Conservation (phyloP, 2,329 filamentous ascomycete species). For the Aspergillus proliferans region DNA sequence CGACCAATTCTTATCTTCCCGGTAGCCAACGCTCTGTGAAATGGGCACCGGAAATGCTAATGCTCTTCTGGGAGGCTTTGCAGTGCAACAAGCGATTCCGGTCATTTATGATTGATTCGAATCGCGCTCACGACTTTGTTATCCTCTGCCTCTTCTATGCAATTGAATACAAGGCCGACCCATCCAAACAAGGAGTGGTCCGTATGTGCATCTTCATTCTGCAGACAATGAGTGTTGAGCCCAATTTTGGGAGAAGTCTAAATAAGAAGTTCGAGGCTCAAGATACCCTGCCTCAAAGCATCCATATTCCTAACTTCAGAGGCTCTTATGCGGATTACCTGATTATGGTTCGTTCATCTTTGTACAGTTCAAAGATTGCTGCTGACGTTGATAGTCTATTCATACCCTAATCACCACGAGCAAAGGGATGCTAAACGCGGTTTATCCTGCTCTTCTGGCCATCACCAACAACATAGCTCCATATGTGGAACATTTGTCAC, state of each 20-base stretch:
- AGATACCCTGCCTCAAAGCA: constrained; percentile 74
- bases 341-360: constrained; percentile 58
- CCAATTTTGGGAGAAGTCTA: constrained; percentile 80
- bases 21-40: constrained; percentile 72
- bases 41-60: constrained; percentile 91
- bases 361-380: constrained; percentile 1
- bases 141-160: constrained; percentile 88
- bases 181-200: constrained; percentile 83
- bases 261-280: constrained; percentile 86
- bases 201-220: constrained; percentile 97
- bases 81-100: constrained; percentile 98
- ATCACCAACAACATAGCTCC: constrained; percentile 91
- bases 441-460: constrained; percentile 85
- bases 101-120: constrained; percentile 94
- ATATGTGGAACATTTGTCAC: constrained; percentile 70
- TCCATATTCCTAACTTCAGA: constrained; percentile 75
- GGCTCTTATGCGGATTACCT: constrained; percentile 92
- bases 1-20: constrained; percentile 80
- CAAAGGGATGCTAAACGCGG: constrained; percentile 80
- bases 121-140: constrained; percentile 86
- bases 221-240: constrained; percentile 89
- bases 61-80: constrained; percentile 94
- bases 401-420: constrained; percentile 86
- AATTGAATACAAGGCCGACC: constrained; percentile 77
- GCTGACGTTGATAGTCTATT: constrained; percentile 59